Evolutionary conservation across 1,139 yeast species (phyloP), one percentile per base, ranked within the genome.

Genomic region (Wickerhamomyces sp.): DNA sequence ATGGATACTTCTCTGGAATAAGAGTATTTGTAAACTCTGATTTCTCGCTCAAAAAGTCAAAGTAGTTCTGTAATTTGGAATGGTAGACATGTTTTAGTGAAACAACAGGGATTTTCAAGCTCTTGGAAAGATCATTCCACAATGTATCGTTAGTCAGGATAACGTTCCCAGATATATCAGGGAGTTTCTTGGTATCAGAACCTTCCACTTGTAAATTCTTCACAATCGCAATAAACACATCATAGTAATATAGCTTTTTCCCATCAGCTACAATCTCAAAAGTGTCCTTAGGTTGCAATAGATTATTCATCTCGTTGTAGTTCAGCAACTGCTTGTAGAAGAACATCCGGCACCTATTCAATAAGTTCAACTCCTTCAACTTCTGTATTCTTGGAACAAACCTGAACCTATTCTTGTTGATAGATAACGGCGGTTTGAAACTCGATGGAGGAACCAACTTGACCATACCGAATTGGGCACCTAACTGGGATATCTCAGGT

Each of bases 371-470:
- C 52, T 81, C 86, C 49, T 75, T 72, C 37, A 83, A 51, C 33
- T 67, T 70, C 52, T 83, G 91, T 17, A 78, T 55, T 37, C 91
- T 59, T 6, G 87, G 81, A 44, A 75, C 79, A 50, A 83, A 82
- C 36, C 59, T 66, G 55, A 83, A 81, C 16, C 49, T 52, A 8
- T 61, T 52, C 26, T 64, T 61, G 32, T 82, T 68, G 14, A 82
- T 61, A 41, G 74, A 66, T 42, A 81, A 68, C 0, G 58, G 57
- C 2, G 83, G 80, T 36, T 60, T 59, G 73, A 84, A 79, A 11
- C 52, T 61, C 5, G 45, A 38, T 0, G 91, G 91, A 3, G 93
- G 88, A 1, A 72, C 65, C 2, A 83, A 47, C 51, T 82, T 83
- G 21, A 83, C 58, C 47, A 83, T 68, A 1, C 93, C 93, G 53